Base-by-base conservation (phyloP, 805 yeast species). In the Hanseniaspora singularis region DNA sequence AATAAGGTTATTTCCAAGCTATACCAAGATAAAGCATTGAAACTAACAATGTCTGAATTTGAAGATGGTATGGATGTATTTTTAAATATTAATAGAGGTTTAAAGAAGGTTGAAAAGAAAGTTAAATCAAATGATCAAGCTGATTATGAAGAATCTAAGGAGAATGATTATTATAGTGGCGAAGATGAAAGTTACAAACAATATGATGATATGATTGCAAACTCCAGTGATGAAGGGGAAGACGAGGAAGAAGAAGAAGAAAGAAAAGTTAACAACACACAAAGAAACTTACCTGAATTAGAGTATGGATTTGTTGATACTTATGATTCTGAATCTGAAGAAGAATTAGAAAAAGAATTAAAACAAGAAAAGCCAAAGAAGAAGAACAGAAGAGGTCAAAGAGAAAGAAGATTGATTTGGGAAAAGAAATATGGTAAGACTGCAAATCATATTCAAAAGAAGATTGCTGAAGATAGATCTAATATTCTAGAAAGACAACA, bases 371-470 rank as follows among this genome's bases (percentile, higher is more conserved):
- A 73, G 24, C 71, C 69, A 16, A 65, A 63, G 51, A 73, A 89
- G 52, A 86, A 87, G 56, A 92, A 92, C 62, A 73, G 98, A 65
- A 77, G 96, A 62, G 98, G 98, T 22, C 98, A 92, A 67, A 72
- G 97, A 51, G 98, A 96, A 1, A 78, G 98, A 66, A 92, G 89
- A 62, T 81, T 83, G 69, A 86, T 92, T 44, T 92, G 97, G 97
- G 98, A 87, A 59, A 68, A 74, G 64, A 89, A 92, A 62, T 92
- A 70, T 59, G 97, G 97, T 23, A 62, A 62, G 16, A 66, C 69
- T 22, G 98, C 98, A n/a, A 79, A 76, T 49, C 98, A 92, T 61
- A 73, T 88, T 20, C 69, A 74, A 57, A 73, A 77, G 53, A 83
- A 83, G 55, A 64, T 69, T n/a, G 76, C 71, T 40, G 70, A 77